phyloP scores from a whole-genome alignment of 1,139 yeast genomes.

The Pichia sp. region DNA sequence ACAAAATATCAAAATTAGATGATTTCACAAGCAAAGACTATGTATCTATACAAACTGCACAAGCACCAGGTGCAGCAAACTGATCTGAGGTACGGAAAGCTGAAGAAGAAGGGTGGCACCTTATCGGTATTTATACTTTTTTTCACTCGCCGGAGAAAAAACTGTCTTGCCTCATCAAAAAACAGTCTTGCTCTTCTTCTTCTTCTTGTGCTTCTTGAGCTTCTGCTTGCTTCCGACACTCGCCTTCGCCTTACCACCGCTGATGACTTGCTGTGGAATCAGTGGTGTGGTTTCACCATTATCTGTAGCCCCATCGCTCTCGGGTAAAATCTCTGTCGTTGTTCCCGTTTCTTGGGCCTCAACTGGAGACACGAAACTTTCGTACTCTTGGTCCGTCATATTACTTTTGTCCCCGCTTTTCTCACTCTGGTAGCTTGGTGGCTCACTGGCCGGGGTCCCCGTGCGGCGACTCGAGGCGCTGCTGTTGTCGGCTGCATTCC shows the following conservation, averaged over 20 bases:
- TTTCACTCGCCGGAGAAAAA: neutral
- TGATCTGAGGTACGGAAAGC: no score
- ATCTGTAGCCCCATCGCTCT: neutral
- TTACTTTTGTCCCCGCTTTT: constrained; percentile 1
- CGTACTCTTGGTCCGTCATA: constrained; percentile 11
- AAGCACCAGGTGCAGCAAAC: no score
- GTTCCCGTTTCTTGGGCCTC: neutral
- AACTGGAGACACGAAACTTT: neutral
- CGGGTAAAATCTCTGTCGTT: neutral
- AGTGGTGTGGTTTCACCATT: neutral
- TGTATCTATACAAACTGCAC: neutral
- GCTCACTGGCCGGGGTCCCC: constrained; percentile 24
- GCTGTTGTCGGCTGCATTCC: neutral
- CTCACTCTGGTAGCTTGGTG: constrained; percentile 27
- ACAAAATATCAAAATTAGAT: no score
- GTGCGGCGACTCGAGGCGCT: neutral
- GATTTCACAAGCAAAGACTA: neutral
- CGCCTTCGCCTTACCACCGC: neutral
- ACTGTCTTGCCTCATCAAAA: neutral
- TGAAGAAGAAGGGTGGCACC: neutral
- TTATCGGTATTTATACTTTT: neutral
- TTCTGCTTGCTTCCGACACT: constrained; percentile 2
- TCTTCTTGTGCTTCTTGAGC: constrained; percentile 5
- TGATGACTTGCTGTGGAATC: neutral
- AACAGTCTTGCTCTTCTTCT: constrained; percentile 11